phyloP scores from a whole-genome alignment of 2,329 filamentous ascomycete genomes.

The Penicillium sp. region DNA sequence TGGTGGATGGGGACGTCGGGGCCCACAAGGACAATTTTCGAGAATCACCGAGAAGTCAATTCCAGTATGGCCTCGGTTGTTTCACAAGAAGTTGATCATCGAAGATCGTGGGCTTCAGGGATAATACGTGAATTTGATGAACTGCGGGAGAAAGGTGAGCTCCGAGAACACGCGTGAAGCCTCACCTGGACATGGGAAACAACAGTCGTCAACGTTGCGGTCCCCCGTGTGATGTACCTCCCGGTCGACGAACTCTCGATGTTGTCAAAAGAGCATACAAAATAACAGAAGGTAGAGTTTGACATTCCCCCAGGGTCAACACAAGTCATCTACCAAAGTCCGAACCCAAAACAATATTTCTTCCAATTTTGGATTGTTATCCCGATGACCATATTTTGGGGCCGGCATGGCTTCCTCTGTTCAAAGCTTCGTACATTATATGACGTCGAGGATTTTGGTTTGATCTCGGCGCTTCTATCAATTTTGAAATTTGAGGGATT shows the following conservation, averaged over 20 bases:
- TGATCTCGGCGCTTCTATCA: too few relatives aligned
- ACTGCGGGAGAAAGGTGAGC: neutral
- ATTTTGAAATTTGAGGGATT: too few relatives aligned
- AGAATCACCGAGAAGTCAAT: neutral
- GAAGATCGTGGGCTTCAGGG: neutral
- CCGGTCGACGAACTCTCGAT: too few relatives aligned
- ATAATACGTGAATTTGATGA: neutral
- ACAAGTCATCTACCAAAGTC: neutral
- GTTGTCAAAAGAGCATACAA: too few relatives aligned
- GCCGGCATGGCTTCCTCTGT: too few relatives aligned
- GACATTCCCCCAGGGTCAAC: neutral
- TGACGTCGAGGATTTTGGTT: too few relatives aligned
- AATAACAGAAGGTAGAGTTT: too few relatives aligned
- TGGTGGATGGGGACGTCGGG: neutral
- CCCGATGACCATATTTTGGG: neutral
- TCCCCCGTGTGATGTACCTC: too few relatives aligned
- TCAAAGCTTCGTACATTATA: too few relatives aligned
- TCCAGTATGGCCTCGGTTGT: neutral
- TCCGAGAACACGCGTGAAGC: too few relatives aligned
- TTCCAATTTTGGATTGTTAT: neutral
- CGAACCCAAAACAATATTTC: neutral
- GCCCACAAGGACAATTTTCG: neutral
- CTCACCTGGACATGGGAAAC: too few relatives aligned
- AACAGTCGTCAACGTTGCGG: too few relatives aligned
- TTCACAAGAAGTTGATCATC: neutral